A percentile compares a stretch with the other conserved stretches of the same genome.
phyloP scores from a whole-genome alignment of 1,139 yeast species.

The Sugiyamaella novakii region DNA sequence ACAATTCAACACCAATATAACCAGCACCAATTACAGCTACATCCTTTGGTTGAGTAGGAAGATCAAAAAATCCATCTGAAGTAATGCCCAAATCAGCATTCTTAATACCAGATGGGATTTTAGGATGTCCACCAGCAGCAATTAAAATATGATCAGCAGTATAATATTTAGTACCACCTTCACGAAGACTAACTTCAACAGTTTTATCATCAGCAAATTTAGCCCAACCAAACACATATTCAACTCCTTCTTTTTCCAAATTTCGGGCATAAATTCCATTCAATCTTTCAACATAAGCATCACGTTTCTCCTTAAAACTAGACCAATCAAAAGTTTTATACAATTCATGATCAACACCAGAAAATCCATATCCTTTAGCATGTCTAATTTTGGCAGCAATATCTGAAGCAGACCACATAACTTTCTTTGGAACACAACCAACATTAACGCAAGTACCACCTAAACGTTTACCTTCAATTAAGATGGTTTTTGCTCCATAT shows the following conservation, averaged over 20 bases:
- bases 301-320: slow-evolving; percentile 78
- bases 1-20: slow-evolving; percentile 91
- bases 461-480: slow-evolving; percentile 74
- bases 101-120: slow-evolving; percentile 66
- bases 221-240: slow-evolving; percentile 86
- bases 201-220: slow-evolving; percentile 53
- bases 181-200: slow-evolving; percentile 69
- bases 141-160: slow-evolving; percentile 82
- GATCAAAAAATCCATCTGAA: slow-evolving; percentile 88
- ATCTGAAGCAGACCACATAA: slow-evolving; percentile 97
- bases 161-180: slow-evolving; percentile 54
- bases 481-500: slow-evolving; percentile 83
- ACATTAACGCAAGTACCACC: slow-evolving; percentile 99
- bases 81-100: slow-evolving; percentile 85
- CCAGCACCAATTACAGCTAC: slow-evolving; percentile 99
- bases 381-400: slow-evolving; percentile 73
- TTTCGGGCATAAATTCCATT: slow-evolving; percentile 93
- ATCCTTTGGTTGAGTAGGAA: slow-evolving; percentile 78
- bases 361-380: slow-evolving; percentile 80
- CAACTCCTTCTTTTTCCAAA: slow-evolving; percentile 84
- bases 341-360: slow-evolving; percentile 48
- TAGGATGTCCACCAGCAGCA: slow-evolving; percentile 92
- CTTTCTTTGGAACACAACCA: slow-evolving; percentile 98
- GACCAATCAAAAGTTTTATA: slow-evolving; percentile 77
- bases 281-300: slow-evolving; percentile 81